Evolutionary conservation across 192 early-diverging fungal species (phyloP), one percentile per base, ranked within the genome.

Genomic region (Jimgerdemannia flammicorona): DNA sequence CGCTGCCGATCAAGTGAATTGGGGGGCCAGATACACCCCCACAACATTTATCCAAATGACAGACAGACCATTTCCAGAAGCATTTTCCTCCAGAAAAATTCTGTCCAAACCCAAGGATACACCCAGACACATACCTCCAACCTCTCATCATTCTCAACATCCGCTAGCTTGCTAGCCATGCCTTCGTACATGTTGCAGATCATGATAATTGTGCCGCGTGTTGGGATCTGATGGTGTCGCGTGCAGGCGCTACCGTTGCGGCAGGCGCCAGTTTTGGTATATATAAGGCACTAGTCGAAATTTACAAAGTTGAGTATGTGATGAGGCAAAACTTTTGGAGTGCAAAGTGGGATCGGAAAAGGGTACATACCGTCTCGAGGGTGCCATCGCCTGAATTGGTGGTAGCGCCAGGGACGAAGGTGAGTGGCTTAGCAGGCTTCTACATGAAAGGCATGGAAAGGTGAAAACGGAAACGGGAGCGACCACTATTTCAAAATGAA

Each of bases 181-280:
- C 82, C 83, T 40, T 81, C 67, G 43, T 84, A 82, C 83, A 84
- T 84, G 72, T 84, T 83, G 19, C 74, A 66, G 20, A 83, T 71
- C 66, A 84, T 49, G 44, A 84, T 68, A 17, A 77, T 76, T 39
- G 63, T 49, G 72, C 80, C 71, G 66, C 49, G 70, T 54, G 71
- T 69, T 40, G 80, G 80, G 64, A 72, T 67, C 18, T 65, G 43
- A 67, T 81, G 80, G 67, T 44, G 9, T 39, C 80, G 73, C 72
- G 66, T 78, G 72, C 80, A 81, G 70, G 40, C 49, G 69, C 64
- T 41, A 17, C 72, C 76, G 67, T 84, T 83, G 19, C 83, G 69
- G 64, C 83, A 84, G 40, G 83, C 83, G 3, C 83, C 83, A 54
- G 82, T 79, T 73, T 84, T 84, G 14, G 71, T 19, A 67, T 80